These are phyloP conservation scores for Colletotrichum cereale DNA, from an alignment of 2,329 filamentous ascomycete genomes.

Conservation along the genomic window DNA sequence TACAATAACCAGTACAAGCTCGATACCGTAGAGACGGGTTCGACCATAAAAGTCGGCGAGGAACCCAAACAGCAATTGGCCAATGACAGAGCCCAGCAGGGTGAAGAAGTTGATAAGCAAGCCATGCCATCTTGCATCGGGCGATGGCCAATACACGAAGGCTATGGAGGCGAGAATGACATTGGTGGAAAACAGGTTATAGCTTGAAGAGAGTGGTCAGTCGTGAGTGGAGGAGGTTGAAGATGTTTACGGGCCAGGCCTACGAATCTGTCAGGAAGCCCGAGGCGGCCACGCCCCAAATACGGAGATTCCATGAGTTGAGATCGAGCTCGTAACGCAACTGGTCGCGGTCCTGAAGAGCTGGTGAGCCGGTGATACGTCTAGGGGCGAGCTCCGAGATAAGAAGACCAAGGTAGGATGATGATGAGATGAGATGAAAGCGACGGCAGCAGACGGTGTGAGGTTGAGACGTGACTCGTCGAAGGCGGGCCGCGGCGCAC, in stretches of 20 bases:
- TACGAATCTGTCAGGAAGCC: constrained; percentile 67
- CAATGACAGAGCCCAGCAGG: constrained; percentile 63
- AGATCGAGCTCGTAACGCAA: constrained; percentile 66
- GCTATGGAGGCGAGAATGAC: constrained; percentile 66
- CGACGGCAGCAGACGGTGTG: not conserved
- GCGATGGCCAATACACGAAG: constrained; percentile 65
- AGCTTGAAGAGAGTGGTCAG: constrained; percentile 49
- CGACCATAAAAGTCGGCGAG: constrained; percentile 68
- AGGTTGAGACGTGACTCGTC: not conserved
- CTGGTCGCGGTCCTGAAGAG: constrained; percentile 61
- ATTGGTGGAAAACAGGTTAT: constrained; percentile 67
- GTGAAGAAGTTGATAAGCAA: constrained; percentile 66
- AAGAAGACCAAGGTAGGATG: constrained; percentile 3
- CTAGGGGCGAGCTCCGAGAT: not conserved
- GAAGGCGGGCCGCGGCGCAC: not conserved
- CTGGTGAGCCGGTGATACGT: not conserved
- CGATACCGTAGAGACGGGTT: constrained; percentile 68
- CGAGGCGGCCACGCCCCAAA: constrained; percentile 67
- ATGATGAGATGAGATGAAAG: constrained; percentile 13
- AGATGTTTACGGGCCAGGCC: constrained; percentile 41
- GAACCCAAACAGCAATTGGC: constrained; percentile 65
- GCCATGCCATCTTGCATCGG: constrained; percentile 57
- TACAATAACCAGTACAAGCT: constrained; percentile 67
- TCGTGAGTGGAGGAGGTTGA: not conserved
- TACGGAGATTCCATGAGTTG: constrained; percentile 67